Conservation (phyloP, 257 asterid species). For the Nicotiana attenuata region DNA sequence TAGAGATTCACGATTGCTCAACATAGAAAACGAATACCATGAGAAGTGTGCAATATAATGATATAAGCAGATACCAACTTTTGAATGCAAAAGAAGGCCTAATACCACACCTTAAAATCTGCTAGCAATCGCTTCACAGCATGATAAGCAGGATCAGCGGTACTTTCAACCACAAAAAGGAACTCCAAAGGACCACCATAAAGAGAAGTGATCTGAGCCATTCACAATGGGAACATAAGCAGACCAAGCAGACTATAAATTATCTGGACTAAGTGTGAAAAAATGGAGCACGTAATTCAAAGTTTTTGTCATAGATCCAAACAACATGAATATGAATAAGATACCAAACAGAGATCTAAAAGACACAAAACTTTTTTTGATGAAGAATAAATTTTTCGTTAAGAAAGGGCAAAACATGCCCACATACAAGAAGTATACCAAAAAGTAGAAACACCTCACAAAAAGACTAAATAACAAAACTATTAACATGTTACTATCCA, state of each 20-base stretch:
- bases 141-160: conserved; percentile 90
- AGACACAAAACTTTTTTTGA: conserved; percentile 2
- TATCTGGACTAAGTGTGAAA: background rate
- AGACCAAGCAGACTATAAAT: conserved; percentile 7
- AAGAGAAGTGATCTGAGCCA: conserved; percentile 82
- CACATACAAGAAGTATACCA: background rate
- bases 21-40: background rate
- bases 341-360: background rate
- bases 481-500: background rate
- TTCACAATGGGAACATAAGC: conserved; percentile 14
- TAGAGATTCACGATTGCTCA: background rate
- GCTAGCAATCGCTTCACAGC: conserved; percentile 63
- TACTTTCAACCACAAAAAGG: conserved; percentile 86
- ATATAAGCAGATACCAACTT: background rate
- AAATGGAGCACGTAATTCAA: background rate
- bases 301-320: background rate
- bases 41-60: background rate
- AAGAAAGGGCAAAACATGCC: background rate
- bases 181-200: conserved; percentile 95
- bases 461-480: background rate
- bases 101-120: conserved; percentile 55
- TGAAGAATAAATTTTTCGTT: background rate
- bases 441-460: background rate
- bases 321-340: conserved; percentile 8
- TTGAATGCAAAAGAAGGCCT: background rate